phyloP scores from a whole-genome alignment of 225 moss, liverwort and hornwort species.

The Polytrichum formosum region DNA sequence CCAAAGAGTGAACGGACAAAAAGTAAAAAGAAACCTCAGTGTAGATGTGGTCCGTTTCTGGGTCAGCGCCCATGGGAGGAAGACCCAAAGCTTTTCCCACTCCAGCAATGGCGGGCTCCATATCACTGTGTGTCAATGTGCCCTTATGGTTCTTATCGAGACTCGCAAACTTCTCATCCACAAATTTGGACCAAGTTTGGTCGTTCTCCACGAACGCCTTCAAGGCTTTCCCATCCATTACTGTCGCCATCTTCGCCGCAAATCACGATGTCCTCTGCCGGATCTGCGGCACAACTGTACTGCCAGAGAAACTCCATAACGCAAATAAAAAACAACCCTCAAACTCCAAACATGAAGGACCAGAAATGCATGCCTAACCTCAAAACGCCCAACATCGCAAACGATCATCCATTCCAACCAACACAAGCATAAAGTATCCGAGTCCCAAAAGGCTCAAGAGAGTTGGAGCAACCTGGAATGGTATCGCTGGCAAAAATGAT shows the following conservation, averaged over 20 bases:
- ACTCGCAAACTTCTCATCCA: conserved; percentile 53
- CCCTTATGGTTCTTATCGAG: conserved; percentile 63
- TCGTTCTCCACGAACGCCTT: conserved; percentile 68
- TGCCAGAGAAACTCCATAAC: too few species aligned
- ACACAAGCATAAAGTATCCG: too few species aligned
- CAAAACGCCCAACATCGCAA: too few species aligned
- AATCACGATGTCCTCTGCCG: too few species aligned
- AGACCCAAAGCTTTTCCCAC: conserved; percentile 70
- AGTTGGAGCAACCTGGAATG: too few species aligned
- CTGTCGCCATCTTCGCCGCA: conserved; percentile 21
- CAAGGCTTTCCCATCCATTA: conserved; percentile 52
- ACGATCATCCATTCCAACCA: too few species aligned
- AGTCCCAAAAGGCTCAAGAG: too few species aligned
- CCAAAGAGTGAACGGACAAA: background rate
- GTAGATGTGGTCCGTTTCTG: conserved; percentile 79
- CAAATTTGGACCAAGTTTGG: conserved; percentile 42
- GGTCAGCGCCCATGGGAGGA: conserved; percentile 60
- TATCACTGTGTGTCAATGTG: conserved; percentile 41
- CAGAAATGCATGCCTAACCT: too few species aligned
- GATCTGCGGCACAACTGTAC: too few species aligned
- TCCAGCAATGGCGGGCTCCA: conserved; percentile 57
- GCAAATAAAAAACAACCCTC: too few species aligned
- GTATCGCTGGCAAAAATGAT: too few species aligned
- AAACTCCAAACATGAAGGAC: too few species aligned
- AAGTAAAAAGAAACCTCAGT: conserved; percentile 45